Conservation (phyloP, 2,329 filamentous ascomycete species). For the Kalmusia sp. region DNA sequence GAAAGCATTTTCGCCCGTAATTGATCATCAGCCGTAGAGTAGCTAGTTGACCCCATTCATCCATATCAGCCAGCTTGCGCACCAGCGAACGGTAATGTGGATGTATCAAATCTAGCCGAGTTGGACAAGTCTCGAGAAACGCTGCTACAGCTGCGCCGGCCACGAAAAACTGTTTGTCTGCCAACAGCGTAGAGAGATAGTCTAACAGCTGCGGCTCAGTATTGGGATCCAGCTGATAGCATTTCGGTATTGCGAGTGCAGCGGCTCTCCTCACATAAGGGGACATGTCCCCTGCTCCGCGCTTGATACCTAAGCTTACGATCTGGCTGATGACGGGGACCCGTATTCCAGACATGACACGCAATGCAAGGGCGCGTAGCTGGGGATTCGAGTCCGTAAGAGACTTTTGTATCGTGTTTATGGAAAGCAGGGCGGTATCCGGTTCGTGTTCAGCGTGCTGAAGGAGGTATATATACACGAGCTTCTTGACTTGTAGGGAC, state of each 20-base stretch:
- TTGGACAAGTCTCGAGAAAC: slow-evolving; percentile 88
- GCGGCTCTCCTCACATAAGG: slow-evolving; percentile 91
- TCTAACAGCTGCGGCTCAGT: slow-evolving; percentile 86
- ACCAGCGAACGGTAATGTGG: slow-evolving; percentile 85
- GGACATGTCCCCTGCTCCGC: slow-evolving; percentile 92
- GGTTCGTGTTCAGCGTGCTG: slow-evolving; percentile 96
- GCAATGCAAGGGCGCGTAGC: slow-evolving; percentile 87
- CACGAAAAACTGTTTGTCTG: slow-evolving; percentile 96
- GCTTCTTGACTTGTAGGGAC: slow-evolving; percentile 93
- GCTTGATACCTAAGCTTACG: slow-evolving; percentile 93
- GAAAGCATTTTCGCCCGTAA: slow-evolving; percentile 89
- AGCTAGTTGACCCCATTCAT: slow-evolving; percentile 95
- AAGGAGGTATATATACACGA: slow-evolving; percentile 97
- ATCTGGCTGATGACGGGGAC: slow-evolving; percentile 98
- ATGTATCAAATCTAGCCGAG: slow-evolving; percentile 87
- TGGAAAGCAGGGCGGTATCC: slow-evolving; percentile 91
- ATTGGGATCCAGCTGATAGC: slow-evolving; percentile 86
- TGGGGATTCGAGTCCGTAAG: slow-evolving; percentile 91
- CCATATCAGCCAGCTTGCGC: slow-evolving; percentile 96
- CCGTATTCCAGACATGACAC: slow-evolving; percentile 97
- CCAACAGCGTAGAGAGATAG: slow-evolving; percentile 77
- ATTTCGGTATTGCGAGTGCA: slow-evolving; percentile 93
- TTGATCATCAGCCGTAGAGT: slow-evolving; percentile 80
- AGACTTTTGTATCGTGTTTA: slow-evolving; percentile 99
- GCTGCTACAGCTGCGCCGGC: slow-evolving; percentile 89